These are phyloP conservation scores for Tremella mesenterica DNA, from an alignment of 768 basidiomycete genomes.

Conservation along the genomic window DNA sequence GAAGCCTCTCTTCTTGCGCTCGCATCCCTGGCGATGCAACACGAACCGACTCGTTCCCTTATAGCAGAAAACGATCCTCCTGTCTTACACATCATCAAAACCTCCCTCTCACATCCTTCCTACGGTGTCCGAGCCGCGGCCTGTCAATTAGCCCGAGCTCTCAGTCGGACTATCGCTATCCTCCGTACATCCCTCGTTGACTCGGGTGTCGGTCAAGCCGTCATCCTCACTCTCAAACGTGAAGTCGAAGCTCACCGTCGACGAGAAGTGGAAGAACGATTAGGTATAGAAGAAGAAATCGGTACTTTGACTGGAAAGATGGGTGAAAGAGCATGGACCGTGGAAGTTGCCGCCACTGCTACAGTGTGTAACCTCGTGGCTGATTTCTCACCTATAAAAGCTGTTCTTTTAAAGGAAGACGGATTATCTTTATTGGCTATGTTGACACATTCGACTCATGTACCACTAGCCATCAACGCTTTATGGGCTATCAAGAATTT, in stretches of 20 bases:
- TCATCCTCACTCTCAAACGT: constrained; percentile 54
- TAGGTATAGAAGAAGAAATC: constrained; percentile 1
- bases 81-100: constrained; percentile 54
- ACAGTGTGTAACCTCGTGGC: constrained; percentile 78
- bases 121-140: constrained; percentile 75
- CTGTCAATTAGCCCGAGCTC: constrained; percentile 72
- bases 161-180: constrained; percentile 69
- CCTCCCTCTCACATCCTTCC: constrained; percentile 55
- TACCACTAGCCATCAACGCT: constrained; percentile 57
- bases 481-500: constrained; percentile 85
- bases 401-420: constrained; percentile 62
- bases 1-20: constrained; percentile 64
- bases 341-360: constrained; percentile 60
- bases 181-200: constrained; percentile 79
- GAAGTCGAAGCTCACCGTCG: constrained; percentile 21
- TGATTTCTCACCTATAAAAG: constrained; percentile 71
- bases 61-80: constrained; percentile 54
- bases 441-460: constrained; percentile 53
- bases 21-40: constrained; percentile 62
- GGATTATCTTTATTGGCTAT: constrained; percentile 58
- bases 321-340: constrained; percentile 60
- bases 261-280: constrained; percentile 34
- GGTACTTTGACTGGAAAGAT: constrained; percentile 8
- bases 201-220: constrained; percentile 62
- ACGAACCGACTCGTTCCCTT: constrained; percentile 62